phyloP scores from a whole-genome alignment of 2,329 filamentous ascomycete genomes.

The Whalleya microplaca region DNA sequence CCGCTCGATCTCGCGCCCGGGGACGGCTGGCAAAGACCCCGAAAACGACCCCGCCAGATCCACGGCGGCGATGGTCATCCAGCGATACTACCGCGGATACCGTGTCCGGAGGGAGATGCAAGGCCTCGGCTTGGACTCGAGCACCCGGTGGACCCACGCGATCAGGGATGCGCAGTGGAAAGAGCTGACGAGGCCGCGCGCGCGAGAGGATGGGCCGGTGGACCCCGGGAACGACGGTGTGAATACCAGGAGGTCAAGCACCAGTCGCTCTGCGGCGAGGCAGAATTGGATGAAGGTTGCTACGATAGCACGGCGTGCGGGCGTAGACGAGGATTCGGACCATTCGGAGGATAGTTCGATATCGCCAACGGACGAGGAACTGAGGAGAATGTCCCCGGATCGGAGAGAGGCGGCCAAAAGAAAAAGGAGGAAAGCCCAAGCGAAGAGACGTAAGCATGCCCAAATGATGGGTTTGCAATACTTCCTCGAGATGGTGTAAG shows the following conservation, averaged over 20 bases:
- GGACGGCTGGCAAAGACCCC: conserved; percentile 10
- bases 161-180: conserved; percentile 60
- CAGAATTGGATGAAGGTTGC: conserved; percentile 78
- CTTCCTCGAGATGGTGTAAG: conserved; percentile 86
- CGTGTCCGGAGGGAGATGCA: conserved; percentile 70
- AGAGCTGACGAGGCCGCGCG: conserved; percentile 51
- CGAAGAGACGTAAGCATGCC: conserved; percentile 65
- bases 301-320: conserved; percentile 71
- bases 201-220: conserved; percentile 33
- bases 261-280: conserved; percentile 50
- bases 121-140: conserved; percentile 71
- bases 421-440: conserved; percentile 53
- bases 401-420: conserved; percentile 44
- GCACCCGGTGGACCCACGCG: conserved; percentile 72
- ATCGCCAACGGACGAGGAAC: conserved; percentile 34
- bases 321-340: conserved; percentile 62
- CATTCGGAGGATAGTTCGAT: conserved; percentile 47
- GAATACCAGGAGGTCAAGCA: conserved; percentile 22
- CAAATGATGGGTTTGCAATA: conserved; percentile 86
- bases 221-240: conserved; percentile 3
- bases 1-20: conserved; percentile 13
- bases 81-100: conserved; percentile 79
- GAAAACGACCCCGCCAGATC: conserved; percentile 33
- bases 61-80: conserved; percentile 60
- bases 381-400: conserved; percentile 37